phyloP scores from a whole-genome alignment of 2,329 filamentous ascomycete genomes.

The Fusarium sp. region DNA sequence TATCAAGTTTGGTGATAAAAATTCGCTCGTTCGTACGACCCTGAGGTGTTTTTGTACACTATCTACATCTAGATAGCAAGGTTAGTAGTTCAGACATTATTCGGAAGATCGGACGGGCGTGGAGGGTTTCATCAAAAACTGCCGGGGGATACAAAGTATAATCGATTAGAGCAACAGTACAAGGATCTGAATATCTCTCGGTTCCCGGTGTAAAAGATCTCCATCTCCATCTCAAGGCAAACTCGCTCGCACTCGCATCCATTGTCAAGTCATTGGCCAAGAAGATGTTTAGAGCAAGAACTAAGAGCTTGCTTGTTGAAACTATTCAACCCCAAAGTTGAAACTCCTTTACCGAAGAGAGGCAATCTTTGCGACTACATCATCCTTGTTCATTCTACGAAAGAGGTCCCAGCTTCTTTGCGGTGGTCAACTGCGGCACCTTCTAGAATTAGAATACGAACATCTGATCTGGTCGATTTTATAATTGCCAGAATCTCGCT shows the following conservation, averaged over 20 bases:
- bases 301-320: neutral
- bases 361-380: neutral
- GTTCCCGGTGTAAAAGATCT: neutral
- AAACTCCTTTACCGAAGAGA: conserved; percentile 10
- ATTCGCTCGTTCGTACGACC: neutral
- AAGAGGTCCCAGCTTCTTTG: conserved; percentile 12
- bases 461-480: neutral
- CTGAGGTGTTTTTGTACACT: neutral
- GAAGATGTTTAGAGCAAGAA: neutral
- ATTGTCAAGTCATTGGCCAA: neutral
- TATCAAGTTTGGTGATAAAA: neutral
- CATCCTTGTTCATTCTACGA: neutral
- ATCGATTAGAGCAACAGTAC: neutral
- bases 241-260: conserved; percentile 11
- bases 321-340: neutral
- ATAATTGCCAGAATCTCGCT: neutral
- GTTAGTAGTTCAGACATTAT: neutral
- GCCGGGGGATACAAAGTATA: neutral
- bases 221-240: neutral
- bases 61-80: too few relatives aligned
- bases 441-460: conserved; percentile 20
- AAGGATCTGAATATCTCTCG: conserved; percentile 3
- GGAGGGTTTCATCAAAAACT: conserved; percentile 22
- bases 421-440: conserved; percentile 14
- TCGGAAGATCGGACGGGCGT: conserved; percentile 1